Base-by-base conservation (phyloP, 139 green algal species). In the Volvox reticuliferus region DNA sequence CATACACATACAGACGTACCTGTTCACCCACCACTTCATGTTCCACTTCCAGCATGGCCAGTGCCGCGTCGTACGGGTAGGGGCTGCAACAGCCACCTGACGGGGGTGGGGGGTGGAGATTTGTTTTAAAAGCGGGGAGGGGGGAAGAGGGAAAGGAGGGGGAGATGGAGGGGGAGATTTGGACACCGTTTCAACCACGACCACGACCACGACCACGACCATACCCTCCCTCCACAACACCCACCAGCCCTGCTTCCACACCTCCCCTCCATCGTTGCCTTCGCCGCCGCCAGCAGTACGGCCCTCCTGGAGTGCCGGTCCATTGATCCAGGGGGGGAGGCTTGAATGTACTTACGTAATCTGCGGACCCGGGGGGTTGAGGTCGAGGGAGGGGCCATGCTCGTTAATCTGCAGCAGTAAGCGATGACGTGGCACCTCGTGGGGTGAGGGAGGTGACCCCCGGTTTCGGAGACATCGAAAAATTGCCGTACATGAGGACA, bases 41-140 rank as follows among this genome's bases (percentile, higher is more conserved):
- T 79, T 94, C 91, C 19, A 94, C 81, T 78, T 94, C 93, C 63
- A 98, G 88, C 88, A 98, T 94, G 83, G 95, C 95, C 76, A 98
- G 94, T 13, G 97, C 95, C 0, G 96, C 94, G 75, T 97, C 96
- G 88, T 94, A 98, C 20, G 97, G 92, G 63, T 96, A 95, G 2
- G 94, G 44, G 44, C 91, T 94, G 87, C 88, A 94, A 90, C 95
- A 97, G 69, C 85, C 85, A 36, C 85, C 85, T 89, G 37, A 19
- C 9, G 44, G n/a, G 69, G 85, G 35, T n/a, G n/a, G n/a, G n/a
- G n/a, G n/a, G n/a, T n/a, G n/a, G n/a, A n/a, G n/a, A n/a, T n/a
- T n/a, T n/a, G n/a, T n/a, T n/a, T n/a, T n/a, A n/a, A n/a, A n/a
- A n/a, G n/a, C n/a, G 28, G 26, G 37, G 55, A 35, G 62, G 82